phyloP scores from a whole-genome alignment of 345 rosid genomes.

The Crucihimalaya himalaica region DNA sequence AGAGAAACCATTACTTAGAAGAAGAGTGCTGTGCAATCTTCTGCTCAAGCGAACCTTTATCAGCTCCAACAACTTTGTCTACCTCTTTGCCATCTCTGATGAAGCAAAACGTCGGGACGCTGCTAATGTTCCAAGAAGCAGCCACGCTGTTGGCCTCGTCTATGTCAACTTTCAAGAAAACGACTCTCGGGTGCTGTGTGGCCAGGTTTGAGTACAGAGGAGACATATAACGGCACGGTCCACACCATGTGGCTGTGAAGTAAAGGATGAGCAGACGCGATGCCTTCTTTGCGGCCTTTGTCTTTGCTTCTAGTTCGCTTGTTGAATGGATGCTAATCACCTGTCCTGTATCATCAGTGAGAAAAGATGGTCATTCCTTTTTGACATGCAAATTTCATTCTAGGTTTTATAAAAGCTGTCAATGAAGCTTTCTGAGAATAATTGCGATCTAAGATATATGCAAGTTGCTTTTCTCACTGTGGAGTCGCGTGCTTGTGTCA shows the following conservation, averaged over 20 bases:
- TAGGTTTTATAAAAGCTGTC: background rate
- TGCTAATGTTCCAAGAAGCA: slow-evolving; percentile 67
- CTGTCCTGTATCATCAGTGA: slow-evolving; percentile 54
- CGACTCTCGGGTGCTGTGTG: slow-evolving; percentile 59
- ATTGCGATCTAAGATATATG: slow-evolving; percentile 30
- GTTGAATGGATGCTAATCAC: slow-evolving; percentile 67
- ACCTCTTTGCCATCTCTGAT: slow-evolving; percentile 75
- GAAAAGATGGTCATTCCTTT: background rate
- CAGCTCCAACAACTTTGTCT: slow-evolving; percentile 87
- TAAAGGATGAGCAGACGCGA: slow-evolving; percentile 76
- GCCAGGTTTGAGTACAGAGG: slow-evolving; percentile 77
- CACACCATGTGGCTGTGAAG: slow-evolving; percentile 96
- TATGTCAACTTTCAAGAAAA: slow-evolving; percentile 77
- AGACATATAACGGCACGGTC: slow-evolving; percentile 86
- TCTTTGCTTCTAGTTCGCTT: slow-evolving; percentile 66
- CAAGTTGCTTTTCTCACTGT: slow-evolving; percentile 63
- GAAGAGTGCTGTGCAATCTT: slow-evolving; percentile 64
- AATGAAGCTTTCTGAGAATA: slow-evolving; percentile 37
- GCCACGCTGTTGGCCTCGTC: slow-evolving; percentile 40
- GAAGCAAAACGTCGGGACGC: slow-evolving; percentile 76
- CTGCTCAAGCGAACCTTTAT: slow-evolving; percentile 68
- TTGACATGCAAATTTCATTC: background rate
- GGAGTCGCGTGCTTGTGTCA: slow-evolving; percentile 1
- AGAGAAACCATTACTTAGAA: slow-evolving; percentile 17
- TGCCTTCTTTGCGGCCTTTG: slow-evolving; percentile 65